Base-by-base conservation (phyloP, 2,329 filamentous ascomycete genomes). In the Tothia fuscella region DNA sequence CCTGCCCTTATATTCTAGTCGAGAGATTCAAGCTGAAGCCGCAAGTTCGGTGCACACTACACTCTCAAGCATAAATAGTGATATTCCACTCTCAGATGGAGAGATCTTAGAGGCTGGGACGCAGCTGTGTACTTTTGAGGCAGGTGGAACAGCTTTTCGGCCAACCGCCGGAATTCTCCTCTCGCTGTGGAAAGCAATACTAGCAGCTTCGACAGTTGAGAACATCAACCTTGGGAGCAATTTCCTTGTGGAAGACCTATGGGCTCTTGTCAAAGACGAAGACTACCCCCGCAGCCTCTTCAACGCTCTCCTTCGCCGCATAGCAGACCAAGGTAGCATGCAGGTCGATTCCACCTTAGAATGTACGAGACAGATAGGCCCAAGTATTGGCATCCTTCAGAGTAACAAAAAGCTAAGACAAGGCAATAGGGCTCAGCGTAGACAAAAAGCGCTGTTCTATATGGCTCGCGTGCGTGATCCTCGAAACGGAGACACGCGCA, bases 71-170 rank as follows among this genome's bases (percentile, higher is more conserved):
- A 24, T 41, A 17, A 13, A 20, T 22, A 54, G 54, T 7, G 58
- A 74, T 50, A 60, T 74, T 3, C 72, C 73, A 2, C 54, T 74
- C 16, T 75, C 71, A 14, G 50, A 63, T 13, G 61, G 51, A 5
- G 66, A 76, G 50, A 76, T 71, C 47, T 59, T 68, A 44, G 46
- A 47, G 6, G 69, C 56, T 2, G 77, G 71, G 71, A 53, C 50
- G 28, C 62, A 68, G 30, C 48, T 75, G 10, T 65, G 69, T 49
- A 72, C 67, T 22, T 77, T 76, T 54, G 66, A 74, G 44, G 52
- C 59, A 45, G 51, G 52, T 2, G 56, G 46, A 30, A 38, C 49
- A 43, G 65, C 61, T 28, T 68, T 64, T 52, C 57, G 63, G 12
- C 72, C 72, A 2, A 69, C 68, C 37, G 61, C 64, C n/a, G 57